phyloP scores from a whole-genome alignment of 345 rosid species.

The Camelina laxa region DNA sequence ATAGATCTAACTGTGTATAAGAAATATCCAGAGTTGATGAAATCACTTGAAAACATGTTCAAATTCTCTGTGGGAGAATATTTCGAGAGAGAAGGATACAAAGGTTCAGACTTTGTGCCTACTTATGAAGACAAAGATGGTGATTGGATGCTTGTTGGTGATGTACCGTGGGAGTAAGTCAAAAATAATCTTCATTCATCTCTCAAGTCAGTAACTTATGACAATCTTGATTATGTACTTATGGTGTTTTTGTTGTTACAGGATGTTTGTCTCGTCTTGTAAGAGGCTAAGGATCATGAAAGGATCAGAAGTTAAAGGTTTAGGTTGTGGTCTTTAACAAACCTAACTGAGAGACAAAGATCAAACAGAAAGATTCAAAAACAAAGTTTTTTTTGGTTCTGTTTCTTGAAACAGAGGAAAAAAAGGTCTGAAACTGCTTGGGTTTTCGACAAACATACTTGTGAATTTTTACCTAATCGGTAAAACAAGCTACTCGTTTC shows the following conservation, averaged over 20 bases:
- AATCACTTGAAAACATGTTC: conserved; percentile 81
- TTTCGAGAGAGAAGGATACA: conserved; percentile 81
- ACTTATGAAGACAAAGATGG: conserved; percentile 92
- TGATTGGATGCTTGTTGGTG: conserved; percentile 92
- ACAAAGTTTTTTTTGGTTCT: conserved; percentile 17
- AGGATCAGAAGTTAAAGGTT: conserved; percentile 84
- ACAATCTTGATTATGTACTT: conserved; percentile 19
- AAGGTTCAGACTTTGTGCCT: conserved; percentile 78
- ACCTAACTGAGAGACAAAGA: neutral
- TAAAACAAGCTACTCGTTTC: conserved; percentile 13
- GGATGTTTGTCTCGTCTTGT: conserved; percentile 91
- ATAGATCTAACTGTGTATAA: conserved; percentile 67
- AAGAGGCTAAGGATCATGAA: conserved; percentile 90
- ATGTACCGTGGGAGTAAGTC: conserved; percentile 77
- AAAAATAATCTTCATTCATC: neutral
- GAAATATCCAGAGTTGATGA: conserved; percentile 63
- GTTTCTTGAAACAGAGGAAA: conserved; percentile 31
- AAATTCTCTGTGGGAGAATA: conserved; percentile 65
- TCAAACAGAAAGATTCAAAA: conserved; percentile 37
- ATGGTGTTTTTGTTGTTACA: conserved; percentile 42
- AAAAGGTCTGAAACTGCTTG: conserved; percentile 45
- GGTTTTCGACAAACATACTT: conserved; percentile 45
- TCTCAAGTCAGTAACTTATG: neutral
- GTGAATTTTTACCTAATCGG: conserved; percentile 36
- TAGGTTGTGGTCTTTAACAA: conserved; percentile 65